Base-by-base conservation (phyloP, 345 rosid species). In the Pistacia integerrima region DNA sequence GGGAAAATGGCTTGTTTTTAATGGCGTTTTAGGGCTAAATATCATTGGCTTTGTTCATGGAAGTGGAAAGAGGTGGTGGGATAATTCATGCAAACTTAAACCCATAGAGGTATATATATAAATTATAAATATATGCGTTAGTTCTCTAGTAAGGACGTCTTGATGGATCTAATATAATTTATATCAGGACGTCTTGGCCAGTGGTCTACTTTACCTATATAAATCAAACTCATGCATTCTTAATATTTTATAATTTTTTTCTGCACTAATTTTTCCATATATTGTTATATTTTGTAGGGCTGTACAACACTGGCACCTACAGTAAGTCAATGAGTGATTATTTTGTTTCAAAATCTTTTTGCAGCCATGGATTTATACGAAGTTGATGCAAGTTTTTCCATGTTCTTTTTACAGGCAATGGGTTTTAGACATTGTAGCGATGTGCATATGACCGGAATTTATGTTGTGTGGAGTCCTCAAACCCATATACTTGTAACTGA, bases 381-480 rank as follows among this genome's bases (percentile, higher is more conserved):
- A 52, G 17, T 18, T 2, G 16, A 10, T 11, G 3, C 3, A 52
- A 11, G 13, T 12, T 16, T 2, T 11, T 13, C 1, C 56, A 49
- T 49, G 3, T 11, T 11, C 16, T 11, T 4, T n/a, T 25, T 48
- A 13, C 30, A 77, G 82, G 72, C 75, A 77, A 55, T 80, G 2
- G 58, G 55, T 64, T 83, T 77, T n/a, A 57, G 35, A 36, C 14
- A 13, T 1, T 77, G 83, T 59, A 77, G 61, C 52, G 18, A 46
- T 30, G 49, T 83, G 3, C 7, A 16, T 0, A 51, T 80, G 58
- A 69, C 54, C 0, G 6, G 59, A 36, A 13, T 73, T 17, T 25
- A 3, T 2, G 57, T 81, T 14, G 12, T 57, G 8, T 72, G 80
- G 6, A 85, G 88, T n/a, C 80, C 78, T 11, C 80, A 70, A 74